Evolutionary conservation across 495 filamentous ascomycete species (phyloP).

Genomic region (Hyaloscypha hepaticicola): DNA sequence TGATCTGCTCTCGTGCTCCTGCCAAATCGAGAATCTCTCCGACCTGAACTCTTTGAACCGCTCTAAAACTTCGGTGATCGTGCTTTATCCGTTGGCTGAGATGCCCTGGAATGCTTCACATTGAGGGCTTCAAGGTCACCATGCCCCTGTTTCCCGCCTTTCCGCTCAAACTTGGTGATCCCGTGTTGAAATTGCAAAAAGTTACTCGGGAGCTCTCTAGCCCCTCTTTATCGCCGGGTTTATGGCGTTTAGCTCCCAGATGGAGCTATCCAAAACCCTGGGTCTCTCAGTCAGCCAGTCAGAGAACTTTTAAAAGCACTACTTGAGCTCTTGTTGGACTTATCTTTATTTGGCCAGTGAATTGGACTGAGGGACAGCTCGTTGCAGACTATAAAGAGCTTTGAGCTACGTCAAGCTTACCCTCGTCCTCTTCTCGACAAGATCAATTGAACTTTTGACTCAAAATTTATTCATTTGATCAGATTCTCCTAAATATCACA

Average conservation of each 20-base stretch:
- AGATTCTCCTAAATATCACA: neutral
- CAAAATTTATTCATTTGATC: neutral
- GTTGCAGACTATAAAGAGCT: neutral
- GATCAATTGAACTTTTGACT: neutral
- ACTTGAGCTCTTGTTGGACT: neutral
- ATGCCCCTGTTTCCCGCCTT: neutral
- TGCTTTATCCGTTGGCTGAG: conserved; percentile 12
- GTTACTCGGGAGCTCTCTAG: neutral
- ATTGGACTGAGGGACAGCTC: neutral
- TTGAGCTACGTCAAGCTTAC: neutral
- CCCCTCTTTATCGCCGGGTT: neutral
- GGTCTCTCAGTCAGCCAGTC: neutral
- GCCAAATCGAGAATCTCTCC: too few relatives aligned
- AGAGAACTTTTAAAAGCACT: neutral
- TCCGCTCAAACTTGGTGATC: neutral
- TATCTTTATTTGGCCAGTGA: neutral
- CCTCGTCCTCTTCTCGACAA: neutral
- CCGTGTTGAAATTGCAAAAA: neutral
- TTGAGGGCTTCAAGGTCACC: neutral
- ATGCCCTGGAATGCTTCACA: neutral
- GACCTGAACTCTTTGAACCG: too few relatives aligned
- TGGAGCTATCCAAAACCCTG: neutral
- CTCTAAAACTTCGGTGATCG: too few relatives aligned
- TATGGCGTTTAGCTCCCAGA: neutral
- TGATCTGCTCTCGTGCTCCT: neutral